These are phyloP conservation scores for Fragosphaeria purpurea DNA, from an alignment of 2,329 filamentous ascomycete genomes.

Conservation along the genomic window DNA sequence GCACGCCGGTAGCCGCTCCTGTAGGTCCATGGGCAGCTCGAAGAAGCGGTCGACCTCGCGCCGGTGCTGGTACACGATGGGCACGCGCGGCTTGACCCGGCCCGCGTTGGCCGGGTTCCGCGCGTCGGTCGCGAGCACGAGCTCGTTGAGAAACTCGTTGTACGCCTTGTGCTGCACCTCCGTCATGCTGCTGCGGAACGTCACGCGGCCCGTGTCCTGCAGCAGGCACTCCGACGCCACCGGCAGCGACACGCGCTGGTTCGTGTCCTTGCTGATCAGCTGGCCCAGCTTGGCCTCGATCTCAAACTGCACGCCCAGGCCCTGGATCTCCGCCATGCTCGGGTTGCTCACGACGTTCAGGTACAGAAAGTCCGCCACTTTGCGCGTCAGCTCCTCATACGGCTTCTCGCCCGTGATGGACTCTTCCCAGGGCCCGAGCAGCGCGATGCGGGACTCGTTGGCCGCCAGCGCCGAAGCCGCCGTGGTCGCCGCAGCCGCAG, in stretches of 20 bases:
- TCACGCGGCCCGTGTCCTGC: constrained; percentile 40
- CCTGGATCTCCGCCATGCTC: constrained; percentile 53
- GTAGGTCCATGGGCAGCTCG: constrained; percentile 53
- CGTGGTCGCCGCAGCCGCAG: constrained; percentile 11
- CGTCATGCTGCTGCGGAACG: constrained; percentile 84
- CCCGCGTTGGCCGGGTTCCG: constrained; percentile 36
- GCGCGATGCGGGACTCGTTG: constrained; percentile 10
- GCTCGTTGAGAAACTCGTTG: constrained; percentile 74
- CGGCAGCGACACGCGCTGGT: constrained; percentile 56
- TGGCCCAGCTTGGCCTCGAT: constrained; percentile 90
- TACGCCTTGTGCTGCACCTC: constrained; percentile 73
- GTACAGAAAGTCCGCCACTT: constrained; percentile 75
- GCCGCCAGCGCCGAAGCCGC: constrained; percentile 15
- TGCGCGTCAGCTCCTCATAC: constrained; percentile 62
- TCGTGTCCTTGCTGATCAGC: constrained; percentile 63
- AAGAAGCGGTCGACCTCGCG: constrained; percentile 83
- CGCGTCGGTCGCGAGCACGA: constrained; percentile 49
- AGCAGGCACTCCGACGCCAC: constrained; percentile 64
- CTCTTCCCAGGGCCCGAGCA: constrained; percentile 51
- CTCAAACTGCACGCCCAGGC: constrained; percentile 66
- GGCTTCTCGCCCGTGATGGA: constrained; percentile 62
- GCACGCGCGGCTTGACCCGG: constrained; percentile 39
- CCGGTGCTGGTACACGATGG: constrained; percentile 71
- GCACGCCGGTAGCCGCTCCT: constrained; percentile 52
- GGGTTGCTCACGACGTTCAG: constrained; percentile 56